Percentiles rank a stretch among this genome's conserved stretches.
These are phyloP conservation scores for Exophiala mesophila DNA, from an alignment of 2,329 filamentous ascomycete species.

Conservation along the genomic window DNA sequence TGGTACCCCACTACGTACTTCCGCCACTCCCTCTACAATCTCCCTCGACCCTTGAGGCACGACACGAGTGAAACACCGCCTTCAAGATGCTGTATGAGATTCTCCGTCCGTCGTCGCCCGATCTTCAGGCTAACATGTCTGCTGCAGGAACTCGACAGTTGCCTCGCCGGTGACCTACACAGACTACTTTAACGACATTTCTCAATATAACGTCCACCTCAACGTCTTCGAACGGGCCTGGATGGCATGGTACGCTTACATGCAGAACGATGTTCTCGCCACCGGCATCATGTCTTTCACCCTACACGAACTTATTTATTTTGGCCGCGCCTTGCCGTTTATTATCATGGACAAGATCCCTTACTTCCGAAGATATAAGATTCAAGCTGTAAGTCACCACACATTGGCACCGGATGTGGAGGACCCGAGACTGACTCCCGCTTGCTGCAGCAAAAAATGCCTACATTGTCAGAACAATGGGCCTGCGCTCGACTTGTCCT, in stretches of 20 bases:
- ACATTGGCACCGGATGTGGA: not conserved
- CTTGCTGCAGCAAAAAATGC: conserved; percentile 64
- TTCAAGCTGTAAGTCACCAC: conserved; percentile 65
- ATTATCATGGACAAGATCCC: conserved; percentile 86
- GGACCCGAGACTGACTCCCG: not conserved
- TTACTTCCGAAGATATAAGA: conserved; percentile 88
- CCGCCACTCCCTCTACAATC: not conserved
- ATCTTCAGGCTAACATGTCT: too few relatives aligned
- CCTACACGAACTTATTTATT: conserved; percentile 93
- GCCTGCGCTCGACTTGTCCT: conserved; percentile 90
- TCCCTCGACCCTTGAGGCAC: not conserved
- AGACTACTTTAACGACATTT: conserved; percentile 61
- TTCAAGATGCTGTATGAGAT: conserved; percentile 1
- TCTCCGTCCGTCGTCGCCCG: too few relatives aligned
- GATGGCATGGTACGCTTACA: conserved; percentile 95
- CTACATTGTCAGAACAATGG: conserved; percentile 90
- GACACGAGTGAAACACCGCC: too few relatives aligned
- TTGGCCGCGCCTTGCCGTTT: conserved; percentile 84
- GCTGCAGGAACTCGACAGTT: conserved; percentile 44
- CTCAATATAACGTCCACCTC: conserved; percentile 74
- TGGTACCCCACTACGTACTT: not conserved
- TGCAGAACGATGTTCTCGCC: conserved; percentile 94
- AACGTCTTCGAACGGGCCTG: conserved; percentile 84
- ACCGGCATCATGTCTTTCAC: conserved; percentile 96
- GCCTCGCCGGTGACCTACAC: conserved; percentile 54